Evolutionary conservation across 1,139 yeast species (phyloP).

Genomic region (Suhomyces coccinellae): DNA sequence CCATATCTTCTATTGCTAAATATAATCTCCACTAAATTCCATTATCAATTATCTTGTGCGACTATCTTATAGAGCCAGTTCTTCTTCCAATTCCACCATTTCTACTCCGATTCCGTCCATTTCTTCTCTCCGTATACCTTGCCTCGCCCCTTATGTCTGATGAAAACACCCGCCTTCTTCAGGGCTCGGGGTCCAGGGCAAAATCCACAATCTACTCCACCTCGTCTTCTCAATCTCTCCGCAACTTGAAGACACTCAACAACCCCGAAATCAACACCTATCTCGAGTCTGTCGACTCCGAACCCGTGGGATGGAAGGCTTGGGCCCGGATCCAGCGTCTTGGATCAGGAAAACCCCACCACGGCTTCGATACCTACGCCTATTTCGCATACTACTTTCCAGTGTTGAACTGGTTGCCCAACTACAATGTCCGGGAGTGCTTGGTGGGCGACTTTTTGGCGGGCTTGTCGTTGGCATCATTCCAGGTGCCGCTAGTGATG

Average conservation of each 20-base stretch:
- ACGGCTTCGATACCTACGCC: conserved; percentile 23
- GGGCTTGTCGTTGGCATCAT: conserved; percentile 34
- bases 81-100: no score
- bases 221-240: conserved; percentile 28
- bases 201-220: conserved; percentile 30
- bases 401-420: conserved; percentile 33
- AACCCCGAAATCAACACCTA: conserved; percentile 23
- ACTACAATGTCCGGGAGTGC: conserved; percentile 18
- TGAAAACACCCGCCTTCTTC: conserved; percentile 7
- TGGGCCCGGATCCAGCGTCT: conserved; percentile 12
- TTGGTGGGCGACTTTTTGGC: conserved; percentile 35
- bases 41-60: no score
- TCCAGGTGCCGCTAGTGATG: conserved; percentile 40
- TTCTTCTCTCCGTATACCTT: no score
- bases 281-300: conserved; percentile 6
- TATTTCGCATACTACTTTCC: conserved; percentile 37
- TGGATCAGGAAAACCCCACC: conserved; percentile 7
- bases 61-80: no score
- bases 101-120: no score
- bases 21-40: no score
- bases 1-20: no score
- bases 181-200: background rate
- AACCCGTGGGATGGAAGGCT: conserved; percentile 12
- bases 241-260: conserved; percentile 21
- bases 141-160: conserved; percentile 5